Evolutionary conservation across 768 basidiomycete species (phyloP).

Genomic region (Clavaria fumosa): DNA sequence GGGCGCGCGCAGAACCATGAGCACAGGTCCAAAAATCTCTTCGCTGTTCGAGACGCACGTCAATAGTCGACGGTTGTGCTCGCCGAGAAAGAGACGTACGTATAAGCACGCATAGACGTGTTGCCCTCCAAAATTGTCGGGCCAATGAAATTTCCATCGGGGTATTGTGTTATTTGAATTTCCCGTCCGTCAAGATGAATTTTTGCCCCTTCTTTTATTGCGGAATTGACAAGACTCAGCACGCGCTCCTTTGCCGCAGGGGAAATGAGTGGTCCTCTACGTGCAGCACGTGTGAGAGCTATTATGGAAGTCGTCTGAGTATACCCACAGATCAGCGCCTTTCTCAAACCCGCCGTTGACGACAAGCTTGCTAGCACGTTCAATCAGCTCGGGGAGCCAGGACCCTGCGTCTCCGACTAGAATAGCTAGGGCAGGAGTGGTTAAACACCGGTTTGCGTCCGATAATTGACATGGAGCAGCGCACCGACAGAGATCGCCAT

Average conservation of each 20-base stretch:
- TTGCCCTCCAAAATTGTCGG: conserved; percentile 78
- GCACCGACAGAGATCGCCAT: conserved; percentile 89
- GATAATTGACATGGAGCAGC: conserved; percentile 15
- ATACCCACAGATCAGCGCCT: conserved; percentile 57
- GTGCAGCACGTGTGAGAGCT: conserved; percentile 5
- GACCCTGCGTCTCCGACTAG: conserved; percentile 65
- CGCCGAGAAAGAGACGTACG: conserved; percentile 29
- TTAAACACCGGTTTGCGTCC: not conserved
- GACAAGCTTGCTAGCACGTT: conserved; percentile 64
- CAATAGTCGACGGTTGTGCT: conserved; percentile 1
- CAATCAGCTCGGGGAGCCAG: conserved; percentile 80
- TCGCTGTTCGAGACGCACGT: conserved; percentile 32
- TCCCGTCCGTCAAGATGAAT: conserved; percentile 79
- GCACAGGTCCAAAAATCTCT: conserved; percentile 91
- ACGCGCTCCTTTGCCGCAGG: conserved; percentile 71
- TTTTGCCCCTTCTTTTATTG: conserved; percentile 65
- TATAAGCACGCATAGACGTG: conserved; percentile 77
- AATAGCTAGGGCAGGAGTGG: conserved; percentile 31
- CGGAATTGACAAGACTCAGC: conserved; percentile 55
- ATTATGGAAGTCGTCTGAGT: conserved; percentile 1
- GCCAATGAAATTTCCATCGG: conserved; percentile 86
- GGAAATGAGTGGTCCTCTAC: conserved; percentile 74
- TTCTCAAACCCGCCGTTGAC: conserved; percentile 87
- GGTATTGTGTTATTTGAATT: conserved; percentile 52
- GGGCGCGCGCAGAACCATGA: conserved; percentile 62